Conservation (phyloP, 2,329 filamentous ascomycete species). For the Sporothrix protearum region DNA sequence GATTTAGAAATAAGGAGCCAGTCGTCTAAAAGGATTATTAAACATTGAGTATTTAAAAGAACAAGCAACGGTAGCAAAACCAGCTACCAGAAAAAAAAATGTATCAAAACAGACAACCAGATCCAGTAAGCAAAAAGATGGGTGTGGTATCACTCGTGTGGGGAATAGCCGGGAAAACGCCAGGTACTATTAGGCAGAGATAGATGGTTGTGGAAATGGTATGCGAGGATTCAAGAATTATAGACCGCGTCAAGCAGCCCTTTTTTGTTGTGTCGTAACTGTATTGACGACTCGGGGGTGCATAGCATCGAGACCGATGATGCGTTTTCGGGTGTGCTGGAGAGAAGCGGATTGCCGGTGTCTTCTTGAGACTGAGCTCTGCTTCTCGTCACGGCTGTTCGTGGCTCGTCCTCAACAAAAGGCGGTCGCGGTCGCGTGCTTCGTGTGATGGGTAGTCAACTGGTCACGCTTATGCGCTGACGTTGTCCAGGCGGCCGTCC, state of each 20-base stretch:
- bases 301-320: background rate
- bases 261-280: background rate
- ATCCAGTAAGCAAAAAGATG: background rate
- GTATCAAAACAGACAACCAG: background rate
- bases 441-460: background rate
- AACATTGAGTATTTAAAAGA: background rate
- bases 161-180: constrained; percentile 1
- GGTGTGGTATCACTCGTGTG: constrained; percentile 14
- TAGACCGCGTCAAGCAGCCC: background rate
- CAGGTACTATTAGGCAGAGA: background rate
- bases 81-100: background rate
- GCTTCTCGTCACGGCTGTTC: constrained; percentile 5
- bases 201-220: background rate
- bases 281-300: background rate
- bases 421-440: background rate
- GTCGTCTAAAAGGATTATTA: background rate
- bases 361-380: background rate
- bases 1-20: background rate
- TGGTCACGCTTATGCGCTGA: constrained; percentile 15
- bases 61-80: background rate
- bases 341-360: background rate
- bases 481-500: constrained; percentile 24
- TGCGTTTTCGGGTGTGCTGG: background rate
- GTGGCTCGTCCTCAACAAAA: background rate
- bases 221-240: background rate